Conservation (phyloP, 75 land plant genomes). For the Isoetes taiwanensis region DNA sequence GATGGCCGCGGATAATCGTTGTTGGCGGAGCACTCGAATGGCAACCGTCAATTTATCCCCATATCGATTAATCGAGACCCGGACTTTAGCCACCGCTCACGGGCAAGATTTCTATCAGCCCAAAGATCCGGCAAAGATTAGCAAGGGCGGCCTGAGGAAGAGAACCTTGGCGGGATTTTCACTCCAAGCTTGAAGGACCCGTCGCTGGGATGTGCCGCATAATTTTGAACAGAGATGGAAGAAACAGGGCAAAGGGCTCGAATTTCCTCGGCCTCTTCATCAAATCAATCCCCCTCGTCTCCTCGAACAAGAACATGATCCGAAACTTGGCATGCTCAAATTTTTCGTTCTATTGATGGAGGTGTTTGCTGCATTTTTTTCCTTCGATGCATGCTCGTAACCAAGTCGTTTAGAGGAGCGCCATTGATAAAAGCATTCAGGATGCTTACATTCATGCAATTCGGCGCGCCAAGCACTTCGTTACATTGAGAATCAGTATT, state of each 20-base stretch:
- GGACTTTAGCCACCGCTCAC: neutral
- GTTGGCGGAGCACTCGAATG: slow-evolving; percentile 1
- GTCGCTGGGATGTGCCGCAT: neutral
- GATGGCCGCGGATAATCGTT: too few species aligned
- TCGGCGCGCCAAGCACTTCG: neutral
- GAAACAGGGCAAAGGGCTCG: neutral
- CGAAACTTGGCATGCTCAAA: neutral
- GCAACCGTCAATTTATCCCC: neutral
- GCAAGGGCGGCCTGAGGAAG: neutral
- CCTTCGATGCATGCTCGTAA: too few species aligned
- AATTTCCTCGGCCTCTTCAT: too few species aligned
- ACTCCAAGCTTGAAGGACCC: neutral
- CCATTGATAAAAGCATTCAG: neutral
- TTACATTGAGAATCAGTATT: slow-evolving; percentile 7
- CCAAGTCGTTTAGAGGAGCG: too few species aligned
- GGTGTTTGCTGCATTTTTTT: too few species aligned
- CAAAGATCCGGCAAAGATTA: neutral
- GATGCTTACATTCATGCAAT: slow-evolving; percentile 5
- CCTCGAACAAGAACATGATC: neutral
- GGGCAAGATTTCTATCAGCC: neutral
- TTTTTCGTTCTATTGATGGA: slow-evolving; percentile 2
- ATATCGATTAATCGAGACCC: too few species aligned
- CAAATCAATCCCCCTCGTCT: too few species aligned
- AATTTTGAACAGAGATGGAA: slow-evolving; percentile 3
- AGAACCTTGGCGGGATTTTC: slow-evolving; percentile 1